Percentiles rank a stretch among this genome's conserved stretches.
phyloP scores from a whole-genome alignment of 352 stramenopile genomes.

The Thalassiosira mediterranea region DNA sequence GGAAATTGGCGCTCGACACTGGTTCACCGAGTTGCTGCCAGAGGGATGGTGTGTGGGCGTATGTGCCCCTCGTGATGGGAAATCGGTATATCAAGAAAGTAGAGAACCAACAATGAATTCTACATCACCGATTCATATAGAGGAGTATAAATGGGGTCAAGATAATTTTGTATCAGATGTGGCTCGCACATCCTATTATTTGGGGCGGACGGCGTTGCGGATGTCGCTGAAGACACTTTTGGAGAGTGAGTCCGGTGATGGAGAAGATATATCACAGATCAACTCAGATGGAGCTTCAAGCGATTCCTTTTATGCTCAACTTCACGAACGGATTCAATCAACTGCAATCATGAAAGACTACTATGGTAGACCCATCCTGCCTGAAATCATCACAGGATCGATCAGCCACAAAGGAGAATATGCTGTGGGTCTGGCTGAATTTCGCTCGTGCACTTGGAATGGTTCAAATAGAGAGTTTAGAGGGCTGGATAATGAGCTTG shows the following conservation, averaged over 20 bases:
- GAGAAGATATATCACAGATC: background rate
- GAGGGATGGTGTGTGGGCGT: conserved; percentile 52
- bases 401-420: conserved; percentile 78
- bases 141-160: conserved; percentile 51
- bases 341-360: conserved; percentile 75
- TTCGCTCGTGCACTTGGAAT: conserved; percentile 23
- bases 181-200: conserved; percentile 53
- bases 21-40: conserved; percentile 48
- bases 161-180: conserved; percentile 29
- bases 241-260: conserved; percentile 4
- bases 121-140: conserved; percentile 26
- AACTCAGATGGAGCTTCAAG: conserved; percentile 2
- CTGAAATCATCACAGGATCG: conserved; percentile 57
- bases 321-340: conserved; percentile 35
- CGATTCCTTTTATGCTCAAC: conserved; percentile 8
- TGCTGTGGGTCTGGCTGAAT: conserved; percentile 58
- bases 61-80: conserved; percentile 3
- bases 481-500: background rate
- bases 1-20: conserved; percentile 25
- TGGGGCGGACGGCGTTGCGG: conserved; percentile 52
- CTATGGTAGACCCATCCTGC: conserved; percentile 68
- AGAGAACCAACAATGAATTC: conserved; percentile 10
- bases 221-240: conserved; percentile 34
- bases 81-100: conserved; percentile 1
- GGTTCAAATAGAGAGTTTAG: conserved; percentile 3